A percentile compares a stretch with the other conserved stretches of the same genome.
Evolutionary conservation across 2,329 filamentous ascomycete species (phyloP).

Genomic region (Acrocalymma vagum): DNA sequence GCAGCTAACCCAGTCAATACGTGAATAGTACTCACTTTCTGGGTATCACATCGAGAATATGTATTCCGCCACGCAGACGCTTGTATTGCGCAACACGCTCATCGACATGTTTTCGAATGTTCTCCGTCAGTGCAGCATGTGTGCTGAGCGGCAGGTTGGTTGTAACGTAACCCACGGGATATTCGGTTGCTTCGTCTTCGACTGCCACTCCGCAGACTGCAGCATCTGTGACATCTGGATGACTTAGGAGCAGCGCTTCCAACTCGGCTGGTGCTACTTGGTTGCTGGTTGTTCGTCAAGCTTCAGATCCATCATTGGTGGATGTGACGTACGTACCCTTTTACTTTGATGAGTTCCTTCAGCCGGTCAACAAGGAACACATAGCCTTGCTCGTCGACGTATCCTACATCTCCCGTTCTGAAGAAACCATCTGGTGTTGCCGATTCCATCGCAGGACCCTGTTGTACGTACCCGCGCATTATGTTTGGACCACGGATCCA

Average conservation of each 20-base stretch:
- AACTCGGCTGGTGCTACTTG: conserved; percentile 68
- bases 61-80: too few species aligned
- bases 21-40: too few species aligned
- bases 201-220: conserved; percentile 56
- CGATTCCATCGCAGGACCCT: conserved; percentile 41
- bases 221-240: conserved; percentile 65
- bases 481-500: conserved; percentile 47
- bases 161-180: conserved; percentile 10
- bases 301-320: conserved; percentile 51
- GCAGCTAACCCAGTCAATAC: too few species aligned
- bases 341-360: conserved; percentile 65
- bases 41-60: too few species aligned
- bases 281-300: conserved; percentile 30
- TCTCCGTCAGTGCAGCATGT: too few species aligned
- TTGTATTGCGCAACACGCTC: too few species aligned
- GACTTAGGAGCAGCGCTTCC: conserved; percentile 62
- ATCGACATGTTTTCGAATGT: too few species aligned
- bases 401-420: conserved; percentile 37
- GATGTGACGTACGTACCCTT: conserved; percentile 44
- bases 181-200: conserved; percentile 5
- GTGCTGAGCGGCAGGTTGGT: neutral
- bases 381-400: conserved; percentile 39
- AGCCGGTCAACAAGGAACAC: conserved; percentile 37
- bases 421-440: conserved; percentile 44
- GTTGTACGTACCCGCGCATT: conserved; percentile 48